Conservation (phyloP, 345 rosid species). For the Rhizophora apiculata region DNA sequence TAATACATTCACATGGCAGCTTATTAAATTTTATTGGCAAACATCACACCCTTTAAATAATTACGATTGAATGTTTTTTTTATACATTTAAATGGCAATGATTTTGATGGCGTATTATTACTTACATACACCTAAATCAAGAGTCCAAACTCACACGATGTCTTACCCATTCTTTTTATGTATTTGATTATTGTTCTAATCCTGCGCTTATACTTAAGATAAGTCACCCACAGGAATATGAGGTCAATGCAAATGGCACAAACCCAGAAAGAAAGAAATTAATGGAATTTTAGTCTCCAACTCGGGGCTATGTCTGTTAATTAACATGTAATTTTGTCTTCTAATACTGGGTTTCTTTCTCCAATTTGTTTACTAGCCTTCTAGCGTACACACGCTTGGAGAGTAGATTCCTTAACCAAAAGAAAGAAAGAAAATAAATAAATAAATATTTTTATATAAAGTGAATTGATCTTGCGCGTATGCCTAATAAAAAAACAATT, state of each 20-base stretch:
- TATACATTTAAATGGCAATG: neutral
- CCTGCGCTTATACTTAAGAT: constrained; percentile 17
- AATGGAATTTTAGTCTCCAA: constrained; percentile 9
- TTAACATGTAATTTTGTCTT: constrained; percentile 2
- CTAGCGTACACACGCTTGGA: constrained; percentile 8
- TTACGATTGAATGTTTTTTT: neutral
- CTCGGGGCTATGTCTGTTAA: constrained; percentile 1
- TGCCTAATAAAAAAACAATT: neutral
- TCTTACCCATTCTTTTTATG: neutral
- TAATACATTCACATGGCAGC: neutral
- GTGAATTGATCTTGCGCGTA: constrained; percentile 31
- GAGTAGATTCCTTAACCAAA: neutral
- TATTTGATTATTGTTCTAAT: neutral
- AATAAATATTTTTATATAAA: neutral
- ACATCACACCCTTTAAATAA: neutral
- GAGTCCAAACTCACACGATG: neutral
- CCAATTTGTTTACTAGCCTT: neutral
- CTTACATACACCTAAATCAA: too few relatives aligned
- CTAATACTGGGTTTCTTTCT: constrained; percentile 7
- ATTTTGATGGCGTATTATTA: too few relatives aligned
- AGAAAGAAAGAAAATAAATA: too few relatives aligned
- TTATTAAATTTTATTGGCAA: neutral
- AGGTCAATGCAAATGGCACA: constrained; percentile 44
- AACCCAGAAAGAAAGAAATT: neutral
- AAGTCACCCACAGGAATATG: constrained; percentile 34